Percentiles rank a stretch among this genome's conserved stretches.
phyloP scores from a whole-genome alignment of 2,329 filamentous ascomycete species.

The Westerdykella ornata region DNA sequence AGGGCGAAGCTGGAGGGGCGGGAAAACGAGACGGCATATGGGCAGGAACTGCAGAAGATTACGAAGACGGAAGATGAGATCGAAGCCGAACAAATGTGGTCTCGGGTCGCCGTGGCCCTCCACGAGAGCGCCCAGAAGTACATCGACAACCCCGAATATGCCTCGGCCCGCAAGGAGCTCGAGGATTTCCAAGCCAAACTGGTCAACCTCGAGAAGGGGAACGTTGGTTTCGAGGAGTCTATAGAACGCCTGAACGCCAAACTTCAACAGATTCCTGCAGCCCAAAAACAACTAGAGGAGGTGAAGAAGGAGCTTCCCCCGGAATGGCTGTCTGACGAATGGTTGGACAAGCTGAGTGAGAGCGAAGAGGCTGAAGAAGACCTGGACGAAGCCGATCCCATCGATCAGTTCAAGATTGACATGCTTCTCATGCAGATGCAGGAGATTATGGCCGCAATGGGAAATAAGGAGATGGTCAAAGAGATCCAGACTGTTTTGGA shows the following conservation, averaged over 20 bases:
- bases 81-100: slow-evolving; percentile 13
- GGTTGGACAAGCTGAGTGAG: not conserved
- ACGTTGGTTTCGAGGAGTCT: slow-evolving; percentile 20
- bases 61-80: slow-evolving; percentile 10
- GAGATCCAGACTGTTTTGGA: slow-evolving; percentile 17
- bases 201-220: slow-evolving; percentile 14
- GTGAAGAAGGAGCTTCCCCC: slow-evolving; percentile 8
- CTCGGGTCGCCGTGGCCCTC: slow-evolving; percentile 12
- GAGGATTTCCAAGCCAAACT: slow-evolving; percentile 20
- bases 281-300: slow-evolving; percentile 10
- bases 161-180: slow-evolving; percentile 17
- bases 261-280: slow-evolving; percentile 15
- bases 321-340: not conserved
- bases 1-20: not conserved
- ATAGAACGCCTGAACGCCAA: slow-evolving; percentile 10
- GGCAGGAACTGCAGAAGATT: slow-evolving; percentile 7
- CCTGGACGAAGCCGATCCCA: not conserved
- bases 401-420: slow-evolving; percentile 12
- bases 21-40: slow-evolving; percentile 11
- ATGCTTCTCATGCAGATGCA: slow-evolving; percentile 21
- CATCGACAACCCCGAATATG: slow-evolving; percentile 26
- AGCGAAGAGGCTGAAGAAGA: slow-evolving; percentile 2
- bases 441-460: slow-evolving; percentile 21
- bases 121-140: slow-evolving; percentile 20
- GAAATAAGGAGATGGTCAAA: slow-evolving; percentile 14